Evolutionary conservation across 306 rosid genomes (phyloP).

Genomic region (Nissolia schottii): DNA sequence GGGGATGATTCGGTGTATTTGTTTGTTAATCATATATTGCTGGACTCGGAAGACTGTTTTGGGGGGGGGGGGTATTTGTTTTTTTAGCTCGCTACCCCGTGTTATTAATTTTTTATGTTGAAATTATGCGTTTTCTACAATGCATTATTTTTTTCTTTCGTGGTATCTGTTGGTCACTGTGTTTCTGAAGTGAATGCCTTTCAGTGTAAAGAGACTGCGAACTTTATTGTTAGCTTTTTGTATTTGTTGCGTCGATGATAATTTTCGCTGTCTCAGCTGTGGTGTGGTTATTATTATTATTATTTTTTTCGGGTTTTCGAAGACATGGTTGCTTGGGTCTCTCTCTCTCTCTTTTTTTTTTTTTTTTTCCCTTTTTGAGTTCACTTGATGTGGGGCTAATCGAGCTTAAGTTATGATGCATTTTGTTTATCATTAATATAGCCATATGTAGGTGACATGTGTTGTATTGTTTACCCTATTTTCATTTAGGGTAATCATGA

Average conservation of each 20-base stretch:
- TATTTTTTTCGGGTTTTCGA: background rate
- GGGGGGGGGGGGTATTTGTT: background rate
- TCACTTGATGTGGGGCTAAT: background rate
- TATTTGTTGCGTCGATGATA: background rate
- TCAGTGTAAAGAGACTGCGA: background rate
- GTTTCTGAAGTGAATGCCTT: constrained; percentile 3
- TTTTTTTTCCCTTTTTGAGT: background rate
- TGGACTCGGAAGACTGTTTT: constrained; percentile 3
- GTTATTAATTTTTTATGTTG: background rate
- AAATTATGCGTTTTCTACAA: background rate
- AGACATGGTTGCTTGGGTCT: background rate
- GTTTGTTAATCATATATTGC: constrained; percentile 3
- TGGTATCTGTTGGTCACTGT: background rate
- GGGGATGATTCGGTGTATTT: constrained; percentile 1
- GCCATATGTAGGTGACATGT: background rate
- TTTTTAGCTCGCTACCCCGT: background rate
- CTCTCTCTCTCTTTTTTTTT: background rate
- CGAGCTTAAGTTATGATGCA: background rate
- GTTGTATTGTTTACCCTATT: background rate
- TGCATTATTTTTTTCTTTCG: background rate
- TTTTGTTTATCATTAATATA: background rate
- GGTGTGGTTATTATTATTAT: background rate
- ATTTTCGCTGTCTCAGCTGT: background rate
- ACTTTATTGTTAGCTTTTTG: background rate
- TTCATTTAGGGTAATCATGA: constrained; percentile 64